Evolutionary conservation across 768 basidiomycete genomes (phyloP), one percentile per base, ranked within the genome.

Genomic region (Tremella mesenterica): DNA sequence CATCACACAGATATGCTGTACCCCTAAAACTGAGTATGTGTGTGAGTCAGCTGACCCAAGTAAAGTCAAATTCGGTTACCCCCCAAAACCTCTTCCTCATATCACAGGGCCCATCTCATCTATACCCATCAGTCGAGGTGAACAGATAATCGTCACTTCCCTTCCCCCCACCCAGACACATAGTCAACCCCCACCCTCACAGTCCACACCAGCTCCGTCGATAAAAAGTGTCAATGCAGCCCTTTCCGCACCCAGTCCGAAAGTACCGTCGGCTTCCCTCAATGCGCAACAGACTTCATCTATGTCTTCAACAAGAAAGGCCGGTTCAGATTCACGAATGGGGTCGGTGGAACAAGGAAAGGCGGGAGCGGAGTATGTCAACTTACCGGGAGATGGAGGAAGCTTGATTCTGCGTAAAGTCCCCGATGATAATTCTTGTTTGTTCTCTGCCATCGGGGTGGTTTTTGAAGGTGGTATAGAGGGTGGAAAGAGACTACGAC

Each of bases 391-490:
- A 6, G 64, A 67, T 56, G 65, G 58, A 8, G 65, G 67, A 21
- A 63, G 38, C 34, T 45, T 63, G n/a, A 30, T 57, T 29, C 43
- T 57, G 31, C 58, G 86, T 81, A 79, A 90, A 51, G 88, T 93
- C 16, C 92, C 91, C n/a, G 93, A 97, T 65, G 93, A 97, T 74
- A 97, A 97, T 65, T 86, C 89, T 1, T 97, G 93, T 72, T 76
- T 97, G 27, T 97, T 96, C 76, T 85, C 85, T 2, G 83, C 90
- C 2, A 77, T 88, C 41, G 88, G 86, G 14, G 75, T 93, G 36
- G 77, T 93, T 1, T 92, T 96, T 63, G 83, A 85, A 66, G 89
- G 92, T 64, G 82, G 82, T 53, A 83, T 85, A 12, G 73, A 78
- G n/a, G 83, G 83, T 54, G 85, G 85, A 1, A 76, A 77, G 23